A percentile compares a stretch with the other conserved stretches of the same genome.
Conservation (phyloP, 2,329 filamentous ascomycete species). For the Orbilia brochopaga region DNA sequence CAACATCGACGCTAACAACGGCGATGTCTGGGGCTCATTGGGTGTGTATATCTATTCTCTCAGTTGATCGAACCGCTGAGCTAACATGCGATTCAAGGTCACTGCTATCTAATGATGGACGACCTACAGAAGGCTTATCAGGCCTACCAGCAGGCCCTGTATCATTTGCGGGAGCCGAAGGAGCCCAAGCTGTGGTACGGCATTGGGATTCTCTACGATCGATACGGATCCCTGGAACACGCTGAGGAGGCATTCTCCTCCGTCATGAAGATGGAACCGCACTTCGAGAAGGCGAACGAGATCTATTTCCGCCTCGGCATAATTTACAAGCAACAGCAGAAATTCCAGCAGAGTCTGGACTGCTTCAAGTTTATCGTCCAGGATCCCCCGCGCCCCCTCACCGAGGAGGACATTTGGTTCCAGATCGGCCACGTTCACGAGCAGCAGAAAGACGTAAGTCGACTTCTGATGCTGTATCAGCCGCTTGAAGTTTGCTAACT, state of each 20-base stretch:
- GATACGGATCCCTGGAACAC: slow-evolving; percentile 94
- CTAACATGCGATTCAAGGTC: slow-evolving; percentile 65
- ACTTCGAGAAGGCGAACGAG: slow-evolving; percentile 98
- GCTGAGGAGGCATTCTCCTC: slow-evolving; percentile 98
- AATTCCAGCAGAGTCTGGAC: slow-evolving; percentile 91
- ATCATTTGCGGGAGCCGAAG: slow-evolving; percentile 92
- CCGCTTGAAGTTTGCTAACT: slow-evolving; percentile 9
- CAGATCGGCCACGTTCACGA: slow-evolving; percentile 99
- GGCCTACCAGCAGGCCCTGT: slow-evolving; percentile 92
- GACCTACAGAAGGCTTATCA: slow-evolving; percentile 95
- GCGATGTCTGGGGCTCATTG: slow-evolving; percentile 94
- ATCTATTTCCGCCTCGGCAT: slow-evolving; percentile 99
- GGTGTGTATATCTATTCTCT: slow-evolving; percentile 64
- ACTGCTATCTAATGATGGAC: slow-evolving; percentile 99
- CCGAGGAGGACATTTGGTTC: slow-evolving; percentile 99
- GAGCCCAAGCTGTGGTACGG: slow-evolving; percentile 99
- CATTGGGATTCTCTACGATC: slow-evolving; percentile 94
- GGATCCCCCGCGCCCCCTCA: slow-evolving; percentile 87
- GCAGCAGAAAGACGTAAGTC: slow-evolving; percentile 93
- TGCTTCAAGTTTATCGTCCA: slow-evolving; percentile 98
- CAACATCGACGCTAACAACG: slow-evolving; percentile 85
- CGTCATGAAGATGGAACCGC: slow-evolving; percentile 97
- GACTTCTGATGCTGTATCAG: background rate
- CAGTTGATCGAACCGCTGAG: slow-evolving; percentile 34
- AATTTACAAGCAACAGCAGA: slow-evolving; percentile 98